A percentile compares a stretch with the other conserved stretches of the same genome.
phyloP scores from a whole-genome alignment of 148 eudicot genomes.

The Amaranthus palmeri region DNA sequence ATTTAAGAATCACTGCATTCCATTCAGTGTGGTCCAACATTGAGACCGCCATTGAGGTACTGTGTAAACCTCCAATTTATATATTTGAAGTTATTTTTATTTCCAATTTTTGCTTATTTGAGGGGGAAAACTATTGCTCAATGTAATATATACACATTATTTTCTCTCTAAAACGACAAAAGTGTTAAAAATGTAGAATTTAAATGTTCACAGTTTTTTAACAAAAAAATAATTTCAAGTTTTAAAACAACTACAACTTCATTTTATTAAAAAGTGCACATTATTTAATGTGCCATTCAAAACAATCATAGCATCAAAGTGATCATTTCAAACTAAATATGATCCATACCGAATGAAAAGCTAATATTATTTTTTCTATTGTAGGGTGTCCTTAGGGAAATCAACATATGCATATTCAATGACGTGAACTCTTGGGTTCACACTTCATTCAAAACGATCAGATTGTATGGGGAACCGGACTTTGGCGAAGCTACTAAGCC shows the following conservation, averaged over 20 bases:
- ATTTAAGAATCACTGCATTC: slow-evolving; percentile 41
- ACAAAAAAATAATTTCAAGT: neutral
- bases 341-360: neutral
- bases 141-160: too few relatives aligned
- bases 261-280: too few relatives aligned
- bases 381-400: slow-evolving; percentile 69
- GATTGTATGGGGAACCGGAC: slow-evolving; percentile 41
- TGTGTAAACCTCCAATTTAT: too few relatives aligned
- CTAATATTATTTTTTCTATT: slow-evolving; percentile 6
- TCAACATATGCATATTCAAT: slow-evolving; percentile 49
- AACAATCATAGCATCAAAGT: neutral
- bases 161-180: neutral
- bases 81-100: too few relatives aligned
- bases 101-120: too few relatives aligned
- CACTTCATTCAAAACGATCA: slow-evolving; percentile 45
- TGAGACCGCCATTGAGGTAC: slow-evolving; percentile 58
- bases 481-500: slow-evolving; percentile 37
- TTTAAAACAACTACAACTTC: too few relatives aligned
- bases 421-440: slow-evolving; percentile 61
- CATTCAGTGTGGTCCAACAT: slow-evolving; percentile 53
- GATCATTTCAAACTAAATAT: neutral
- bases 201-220: neutral
- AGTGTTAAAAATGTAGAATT: neutral
- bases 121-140: too few relatives aligned
- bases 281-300: too few relatives aligned